Base-by-base conservation (phyloP, 768 basidiomycete genomes). In the Macrocybe gigantea region DNA sequence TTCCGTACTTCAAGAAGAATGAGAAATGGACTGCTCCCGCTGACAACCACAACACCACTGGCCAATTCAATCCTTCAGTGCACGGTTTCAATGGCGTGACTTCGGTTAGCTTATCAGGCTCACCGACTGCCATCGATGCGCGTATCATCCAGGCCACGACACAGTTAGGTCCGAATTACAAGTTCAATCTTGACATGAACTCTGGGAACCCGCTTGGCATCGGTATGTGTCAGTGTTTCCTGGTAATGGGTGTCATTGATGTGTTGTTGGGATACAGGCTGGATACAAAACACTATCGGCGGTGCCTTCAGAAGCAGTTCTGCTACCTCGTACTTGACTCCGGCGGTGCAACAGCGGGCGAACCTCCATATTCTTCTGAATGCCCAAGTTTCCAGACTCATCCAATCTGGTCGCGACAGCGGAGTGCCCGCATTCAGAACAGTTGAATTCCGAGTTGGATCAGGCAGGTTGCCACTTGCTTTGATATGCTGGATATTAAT, bases 11-110 rank as follows among this genome's bases (percentile, higher is more conserved):
- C 22, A 44, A 49, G 29, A 51, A 63, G 72, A 63, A 59, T 50
- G 70, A 71, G 51, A 15, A 12, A 15, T 41, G 22, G 12, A 15
- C 54, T 5, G 45, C 52, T 7, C 65, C 68, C 5, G 60, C 55
- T 4, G 67, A 69, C 44, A 41, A 52, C 8, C 69, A 66, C 53
- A 56, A 68, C 51, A 64, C 57, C 32, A 54, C 60, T 6, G 59
- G 59, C 6, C 57, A 69, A 49, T 64, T 59, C 40, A 51, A 64
- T 47, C 67, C 70, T 2, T 33, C 52, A 0, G 49, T 64, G 6
- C 69, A 70, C 45, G 58, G 65, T 31, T 54, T 52, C 22, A 51
- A 42, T 9, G 69, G 70, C 6, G 50, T 61, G 8, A 61, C 45
- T 45, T 42, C 49, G 14, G 63, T 67, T 41, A 62, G 57, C 45